A percentile compares a stretch with the other conserved stretches of the same genome.
These are phyloP conservation scores for Tulasnella sp. DNA, from an alignment of 768 basidiomycete species.

Conservation along the genomic window DNA sequence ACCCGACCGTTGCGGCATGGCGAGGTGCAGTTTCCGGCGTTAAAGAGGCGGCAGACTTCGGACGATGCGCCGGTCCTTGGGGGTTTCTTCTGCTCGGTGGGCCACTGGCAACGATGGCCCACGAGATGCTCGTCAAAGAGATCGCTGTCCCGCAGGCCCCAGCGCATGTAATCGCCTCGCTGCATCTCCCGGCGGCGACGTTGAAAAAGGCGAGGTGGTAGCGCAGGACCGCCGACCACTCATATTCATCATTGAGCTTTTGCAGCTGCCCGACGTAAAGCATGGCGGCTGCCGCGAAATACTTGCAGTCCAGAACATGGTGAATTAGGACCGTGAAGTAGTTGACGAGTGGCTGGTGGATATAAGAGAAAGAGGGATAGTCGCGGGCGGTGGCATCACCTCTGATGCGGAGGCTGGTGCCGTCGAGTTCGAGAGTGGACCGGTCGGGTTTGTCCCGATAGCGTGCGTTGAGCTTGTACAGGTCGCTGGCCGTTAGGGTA, in stretches of 20 bases:
- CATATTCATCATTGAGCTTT: conserved; percentile 13
- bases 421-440: conserved; percentile 16
- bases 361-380: conserved; percentile 20
- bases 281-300: background rate
- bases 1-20: background rate
- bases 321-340: conserved; percentile 21
- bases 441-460: conserved; percentile 23
- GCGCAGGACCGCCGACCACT: conserved; percentile 20
- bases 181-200: background rate
- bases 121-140: background rate
- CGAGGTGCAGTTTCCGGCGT: background rate
- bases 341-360: conserved; percentile 23
- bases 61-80: background rate
- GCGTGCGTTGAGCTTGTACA: conserved; percentile 22
- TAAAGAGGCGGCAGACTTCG: background rate
- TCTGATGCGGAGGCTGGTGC: conserved; percentile 16
- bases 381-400: conserved; percentile 20
- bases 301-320: background rate
- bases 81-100: background rate
- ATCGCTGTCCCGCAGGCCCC: background rate
- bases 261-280: conserved; percentile 17
- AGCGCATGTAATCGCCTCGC: background rate
- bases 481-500: conserved; percentile 23
- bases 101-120: background rate
- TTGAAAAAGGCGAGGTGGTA: conserved; percentile 15